phyloP scores from a whole-genome alignment of 495 filamentous ascomycete species.

The Hyaloscypha variabilis region DNA sequence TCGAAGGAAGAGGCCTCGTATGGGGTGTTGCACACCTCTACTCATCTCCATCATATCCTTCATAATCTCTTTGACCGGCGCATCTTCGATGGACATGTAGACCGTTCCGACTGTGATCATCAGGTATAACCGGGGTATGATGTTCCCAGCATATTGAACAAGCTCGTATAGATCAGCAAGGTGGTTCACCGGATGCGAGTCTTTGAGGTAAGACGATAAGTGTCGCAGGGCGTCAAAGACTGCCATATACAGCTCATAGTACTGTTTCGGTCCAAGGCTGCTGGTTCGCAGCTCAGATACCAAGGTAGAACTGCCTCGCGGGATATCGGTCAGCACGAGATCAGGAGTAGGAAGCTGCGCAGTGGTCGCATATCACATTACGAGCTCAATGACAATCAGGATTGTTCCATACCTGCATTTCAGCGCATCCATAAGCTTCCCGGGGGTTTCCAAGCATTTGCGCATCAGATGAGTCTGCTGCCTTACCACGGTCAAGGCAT shows the following conservation, averaged over 20 bases:
- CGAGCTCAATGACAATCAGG: not conserved
- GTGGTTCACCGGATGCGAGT: conserved; percentile 97
- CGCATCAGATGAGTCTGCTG: conserved; percentile 97
- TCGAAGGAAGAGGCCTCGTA: conserved; percentile 89
- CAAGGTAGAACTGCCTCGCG: conserved; percentile 76
- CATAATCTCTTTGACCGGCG: conserved; percentile 99
- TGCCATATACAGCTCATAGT: conserved; percentile 99
- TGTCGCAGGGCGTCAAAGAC: conserved; percentile 98
- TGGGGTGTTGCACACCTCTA: conserved; percentile 93
- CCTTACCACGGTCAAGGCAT: conserved; percentile 93
- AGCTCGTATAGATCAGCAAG: conserved; percentile 98
- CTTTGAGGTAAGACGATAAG: conserved; percentile 92
- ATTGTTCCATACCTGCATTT: conserved; percentile 84
- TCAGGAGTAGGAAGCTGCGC: conserved; percentile 6
- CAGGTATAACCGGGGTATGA: conserved; percentile 92
- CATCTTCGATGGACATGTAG: conserved; percentile 98
- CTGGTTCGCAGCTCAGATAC: conserved; percentile 97
- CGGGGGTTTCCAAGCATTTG: conserved; percentile 94
- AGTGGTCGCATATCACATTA: conserved; percentile 9
- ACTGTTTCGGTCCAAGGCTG: conserved; percentile 94
- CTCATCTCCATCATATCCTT: conserved; percentile 99
- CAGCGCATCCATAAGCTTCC: conserved; percentile 99
- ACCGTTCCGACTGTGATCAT: conserved; percentile 99
- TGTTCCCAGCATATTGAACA: conserved; percentile 98
- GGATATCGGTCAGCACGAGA: conserved; percentile 26